phyloP scores from a whole-genome alignment of 2,329 filamentous ascomycete genomes.

The Bipolaris gigantea region DNA sequence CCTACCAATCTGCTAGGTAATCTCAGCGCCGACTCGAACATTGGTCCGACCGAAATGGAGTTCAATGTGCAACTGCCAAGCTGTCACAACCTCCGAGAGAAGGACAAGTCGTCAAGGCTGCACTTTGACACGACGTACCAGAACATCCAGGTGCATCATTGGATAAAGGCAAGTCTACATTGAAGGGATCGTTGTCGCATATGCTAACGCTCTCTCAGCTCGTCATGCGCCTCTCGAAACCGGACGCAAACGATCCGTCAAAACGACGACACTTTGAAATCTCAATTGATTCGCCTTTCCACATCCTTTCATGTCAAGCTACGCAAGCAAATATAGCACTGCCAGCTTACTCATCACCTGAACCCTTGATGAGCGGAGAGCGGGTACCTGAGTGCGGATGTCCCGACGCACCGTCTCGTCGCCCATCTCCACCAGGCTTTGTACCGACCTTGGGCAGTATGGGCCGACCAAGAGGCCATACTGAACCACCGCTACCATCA shows the following conservation, averaged over 20 bases:
- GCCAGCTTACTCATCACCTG: slow-evolving; percentile 72
- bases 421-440: slow-evolving; percentile 52
- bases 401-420: slow-evolving; percentile 62
- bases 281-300: slow-evolving; percentile 93
- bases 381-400: slow-evolving; percentile 62
- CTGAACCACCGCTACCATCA: slow-evolving; percentile 24
- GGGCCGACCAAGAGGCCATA: slow-evolving; percentile 40
- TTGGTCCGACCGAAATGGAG: slow-evolving; percentile 90
- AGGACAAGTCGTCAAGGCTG: slow-evolving; percentile 66
- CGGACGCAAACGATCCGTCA: slow-evolving; percentile 74
- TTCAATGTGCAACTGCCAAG: slow-evolving; percentile 91
- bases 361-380: slow-evolving; percentile 39
- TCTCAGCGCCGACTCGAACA: slow-evolving; percentile 70
- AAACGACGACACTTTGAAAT: slow-evolving; percentile 92
- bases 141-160: slow-evolving; percentile 91
- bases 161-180: slow-evolving; percentile 76
- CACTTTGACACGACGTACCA: slow-evolving; percentile 93
- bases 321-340: slow-evolving; percentile 86
- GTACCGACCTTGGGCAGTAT: slow-evolving; percentile 63
- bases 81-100: slow-evolving; percentile 78
- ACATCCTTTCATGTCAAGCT: slow-evolving; percentile 89
- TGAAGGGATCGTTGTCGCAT: neutral
- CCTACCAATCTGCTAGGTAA: slow-evolving; percentile 77
- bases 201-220: slow-evolving; percentile 59
- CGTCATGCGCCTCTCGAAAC: slow-evolving; percentile 86